These are phyloP conservation scores for Gossypium arboreum DNA, from an alignment of 345 rosid species.

Conservation along the genomic window DNA sequence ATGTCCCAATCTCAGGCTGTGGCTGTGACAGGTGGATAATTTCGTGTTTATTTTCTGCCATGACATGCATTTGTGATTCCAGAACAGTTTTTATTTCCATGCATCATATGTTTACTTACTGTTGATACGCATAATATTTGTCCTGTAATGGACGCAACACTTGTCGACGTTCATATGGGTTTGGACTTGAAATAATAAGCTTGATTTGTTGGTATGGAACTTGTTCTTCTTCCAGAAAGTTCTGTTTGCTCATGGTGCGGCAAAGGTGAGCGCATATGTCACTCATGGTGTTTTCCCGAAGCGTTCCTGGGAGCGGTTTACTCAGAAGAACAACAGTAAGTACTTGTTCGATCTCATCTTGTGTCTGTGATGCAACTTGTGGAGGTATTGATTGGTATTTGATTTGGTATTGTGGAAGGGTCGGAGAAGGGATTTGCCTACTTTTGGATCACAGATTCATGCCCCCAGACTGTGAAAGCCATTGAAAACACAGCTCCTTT, in stretches of 20 bases:
- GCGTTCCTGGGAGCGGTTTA: constrained; percentile 86
- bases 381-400: constrained; percentile 6
- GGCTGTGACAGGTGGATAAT: not conserved
- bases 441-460: constrained; percentile 98
- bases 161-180: not conserved
- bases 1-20: not conserved
- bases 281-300: constrained; percentile 97
- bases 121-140: not conserved
- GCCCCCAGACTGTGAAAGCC: constrained; percentile 81
- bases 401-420: constrained; percentile 27
- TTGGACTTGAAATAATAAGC: not conserved
- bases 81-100: too few relatives aligned
- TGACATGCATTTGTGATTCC: not conserved
- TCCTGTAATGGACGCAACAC: not conserved
- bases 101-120: too few relatives aligned
- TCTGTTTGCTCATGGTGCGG: constrained; percentile 79
- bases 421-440: constrained; percentile 56
- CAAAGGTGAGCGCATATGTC: constrained; percentile 93
- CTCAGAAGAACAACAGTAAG: constrained; percentile 54
- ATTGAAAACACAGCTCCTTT: constrained; percentile 75
- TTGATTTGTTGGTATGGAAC: constrained; percentile 2
- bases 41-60: not conserved
- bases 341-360: not conserved
- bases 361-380: not conserved
- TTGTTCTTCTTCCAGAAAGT: constrained; percentile 61